These are phyloP conservation scores for Penicillium manginii DNA, from an alignment of 495 filamentous ascomycete genomes.

Conservation along the genomic window DNA sequence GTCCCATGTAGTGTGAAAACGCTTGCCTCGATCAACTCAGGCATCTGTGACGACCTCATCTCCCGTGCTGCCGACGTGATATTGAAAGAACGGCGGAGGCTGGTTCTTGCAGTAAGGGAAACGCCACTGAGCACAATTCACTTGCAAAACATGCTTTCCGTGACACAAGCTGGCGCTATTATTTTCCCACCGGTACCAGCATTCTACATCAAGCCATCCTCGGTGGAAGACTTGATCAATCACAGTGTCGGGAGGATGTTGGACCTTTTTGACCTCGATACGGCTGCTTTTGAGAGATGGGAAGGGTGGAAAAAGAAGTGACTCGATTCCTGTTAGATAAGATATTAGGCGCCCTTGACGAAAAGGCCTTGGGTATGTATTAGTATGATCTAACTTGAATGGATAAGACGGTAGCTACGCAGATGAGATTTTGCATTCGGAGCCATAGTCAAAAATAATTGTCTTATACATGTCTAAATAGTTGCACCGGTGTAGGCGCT, in stretches of 20 bases:
- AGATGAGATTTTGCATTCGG: too few relatives aligned
- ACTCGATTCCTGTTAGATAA: too few relatives aligned
- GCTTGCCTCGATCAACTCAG: slow-evolving; percentile 32
- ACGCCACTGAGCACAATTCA: slow-evolving; percentile 52
- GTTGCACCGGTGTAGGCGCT: too few relatives aligned
- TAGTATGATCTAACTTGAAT: too few relatives aligned
- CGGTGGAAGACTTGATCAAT: slow-evolving; percentile 43
- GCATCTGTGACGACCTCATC: slow-evolving; percentile 47
- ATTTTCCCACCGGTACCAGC: slow-evolving; percentile 51
- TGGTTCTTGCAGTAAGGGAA: slow-evolving; percentile 48
- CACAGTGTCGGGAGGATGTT: slow-evolving; percentile 50
- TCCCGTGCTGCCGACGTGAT: slow-evolving; percentile 50
- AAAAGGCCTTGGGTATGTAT: too few relatives aligned
- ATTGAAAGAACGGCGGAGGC: slow-evolving; percentile 45
- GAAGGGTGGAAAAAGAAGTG: slow-evolving; percentile 40
- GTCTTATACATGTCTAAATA: too few relatives aligned
- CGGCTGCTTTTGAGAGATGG: slow-evolving; percentile 46
- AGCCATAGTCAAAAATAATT: too few relatives aligned
- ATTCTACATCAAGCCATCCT: slow-evolving; percentile 40
- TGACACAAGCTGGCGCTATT: slow-evolving; percentile 39
- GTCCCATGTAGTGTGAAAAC: slow-evolving; percentile 49
- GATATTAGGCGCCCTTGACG: too few relatives aligned
- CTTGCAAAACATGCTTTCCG: slow-evolving; percentile 47
- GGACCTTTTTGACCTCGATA: slow-evolving; percentile 50
- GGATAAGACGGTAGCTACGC: too few relatives aligned